Evolutionary conservation across 2,329 filamentous ascomycete species (phyloP).

Genomic region (Fusarium albidum): DNA sequence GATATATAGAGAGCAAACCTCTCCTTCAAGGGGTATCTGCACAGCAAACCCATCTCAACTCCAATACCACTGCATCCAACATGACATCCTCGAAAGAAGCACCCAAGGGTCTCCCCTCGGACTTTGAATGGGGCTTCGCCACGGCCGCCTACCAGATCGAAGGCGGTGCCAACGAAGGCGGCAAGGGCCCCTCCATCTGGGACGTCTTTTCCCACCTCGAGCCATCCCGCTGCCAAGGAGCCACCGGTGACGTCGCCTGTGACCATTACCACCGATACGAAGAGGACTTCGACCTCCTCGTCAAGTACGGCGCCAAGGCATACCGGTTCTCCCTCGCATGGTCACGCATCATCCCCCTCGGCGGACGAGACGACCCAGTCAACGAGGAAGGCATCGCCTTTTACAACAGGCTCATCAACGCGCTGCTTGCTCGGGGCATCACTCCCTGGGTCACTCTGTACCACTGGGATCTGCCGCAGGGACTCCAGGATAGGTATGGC

Average conservation of each 20-base stretch:
- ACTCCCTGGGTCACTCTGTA: conserved; percentile 69
- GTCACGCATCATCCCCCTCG: conserved; percentile 71
- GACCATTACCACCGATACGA: conserved; percentile 52
- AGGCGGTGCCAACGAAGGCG: conserved; percentile 51
- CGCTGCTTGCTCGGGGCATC: conserved; percentile 65
- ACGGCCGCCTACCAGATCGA: conserved; percentile 56
- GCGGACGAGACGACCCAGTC: conserved; percentile 68
- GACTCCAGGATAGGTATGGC: conserved; percentile 47
- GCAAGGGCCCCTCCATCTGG: conserved; percentile 54
- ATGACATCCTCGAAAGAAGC: too few relatives aligned
- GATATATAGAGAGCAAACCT: too few relatives aligned
- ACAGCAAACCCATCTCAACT: too few relatives aligned
- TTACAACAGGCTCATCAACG: conserved; percentile 69
- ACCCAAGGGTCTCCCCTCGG: conserved; percentile 18
- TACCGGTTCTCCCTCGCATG: conserved; percentile 74
- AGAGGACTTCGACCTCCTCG: conserved; percentile 68
- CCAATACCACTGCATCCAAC: too few relatives aligned
- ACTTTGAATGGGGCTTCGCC: conserved; percentile 53
- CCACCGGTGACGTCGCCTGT: conserved; percentile 57
- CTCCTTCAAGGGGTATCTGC: too few relatives aligned
- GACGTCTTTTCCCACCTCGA: conserved; percentile 52
- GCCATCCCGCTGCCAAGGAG: conserved; percentile 49
- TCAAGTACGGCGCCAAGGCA: conserved; percentile 63
- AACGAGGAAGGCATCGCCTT: conserved; percentile 68
- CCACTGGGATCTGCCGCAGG: conserved; percentile 65